Evolutionary conservation across 2,329 filamentous ascomycete species (phyloP).

Genomic region (Talaromyces rugulosus): DNA sequence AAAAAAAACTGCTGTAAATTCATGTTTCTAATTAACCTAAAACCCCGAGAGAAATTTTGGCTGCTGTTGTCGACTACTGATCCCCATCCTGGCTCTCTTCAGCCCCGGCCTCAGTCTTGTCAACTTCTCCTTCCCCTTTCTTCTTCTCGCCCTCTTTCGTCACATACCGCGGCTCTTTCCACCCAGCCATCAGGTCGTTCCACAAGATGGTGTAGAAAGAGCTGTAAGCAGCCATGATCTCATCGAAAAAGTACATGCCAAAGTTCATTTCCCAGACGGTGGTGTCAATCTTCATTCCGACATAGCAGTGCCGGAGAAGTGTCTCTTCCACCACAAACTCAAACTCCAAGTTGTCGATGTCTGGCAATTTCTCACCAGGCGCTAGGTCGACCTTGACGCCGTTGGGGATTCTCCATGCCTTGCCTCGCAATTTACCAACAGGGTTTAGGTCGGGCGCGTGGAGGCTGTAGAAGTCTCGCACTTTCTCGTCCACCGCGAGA

Average conservation of each 20-base stretch:
- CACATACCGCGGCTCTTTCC: constrained; percentile 51
- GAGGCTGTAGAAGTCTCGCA: constrained; percentile 45
- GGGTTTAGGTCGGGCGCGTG: constrained; percentile 43
- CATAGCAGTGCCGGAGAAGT: constrained; percentile 53
- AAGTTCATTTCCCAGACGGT: constrained; percentile 55
- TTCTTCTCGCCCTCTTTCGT: constrained; percentile 6
- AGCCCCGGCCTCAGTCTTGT: not conserved
- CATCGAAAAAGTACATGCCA: constrained; percentile 63
- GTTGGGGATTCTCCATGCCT: constrained; percentile 45
- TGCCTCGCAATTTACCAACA: constrained; percentile 52
- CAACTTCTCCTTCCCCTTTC: constrained; percentile 12
- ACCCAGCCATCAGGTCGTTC: constrained; percentile 66
- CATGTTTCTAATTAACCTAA: not conserved
- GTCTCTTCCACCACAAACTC: constrained; percentile 66
- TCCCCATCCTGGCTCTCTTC: not conserved
- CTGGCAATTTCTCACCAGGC: constrained; percentile 23
- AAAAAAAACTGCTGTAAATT: not conserved
- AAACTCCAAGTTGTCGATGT: constrained; percentile 29
- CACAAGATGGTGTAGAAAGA: constrained; percentile 62
- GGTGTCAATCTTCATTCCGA: constrained; percentile 61
- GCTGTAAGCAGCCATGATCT: constrained; percentile 52
- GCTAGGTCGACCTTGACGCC: constrained; percentile 35
- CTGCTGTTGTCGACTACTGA: not conserved
- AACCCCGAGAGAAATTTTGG: not conserved
- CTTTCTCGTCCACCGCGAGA: constrained; percentile 40